Conservation (phyloP, 1,284 basidiomycete species). For the Paramarasmius palmivorus region DNA sequence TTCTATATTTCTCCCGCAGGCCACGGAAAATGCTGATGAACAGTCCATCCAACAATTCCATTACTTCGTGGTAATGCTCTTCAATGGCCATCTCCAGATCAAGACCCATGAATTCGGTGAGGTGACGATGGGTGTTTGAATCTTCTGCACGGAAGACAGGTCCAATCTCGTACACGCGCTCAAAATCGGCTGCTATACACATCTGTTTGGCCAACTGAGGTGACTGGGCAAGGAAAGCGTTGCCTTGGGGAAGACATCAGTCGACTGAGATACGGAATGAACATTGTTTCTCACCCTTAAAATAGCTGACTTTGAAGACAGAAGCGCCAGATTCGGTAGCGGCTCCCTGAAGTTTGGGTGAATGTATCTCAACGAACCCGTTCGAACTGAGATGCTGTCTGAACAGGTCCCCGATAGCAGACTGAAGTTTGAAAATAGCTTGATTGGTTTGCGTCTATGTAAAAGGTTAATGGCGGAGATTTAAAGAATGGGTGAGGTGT, state of each 20-base stretch:
- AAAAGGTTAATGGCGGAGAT: constrained; percentile 14
- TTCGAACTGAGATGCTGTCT: constrained; percentile 78
- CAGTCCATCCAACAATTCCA: constrained; percentile 85
- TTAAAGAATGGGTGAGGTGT: constrained; percentile 1
- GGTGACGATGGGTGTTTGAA: constrained; percentile 95
- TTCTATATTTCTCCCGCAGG: constrained; percentile 74
- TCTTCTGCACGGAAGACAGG: constrained; percentile 98
- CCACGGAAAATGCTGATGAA: constrained; percentile 85
- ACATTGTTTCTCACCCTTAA: constrained; percentile 67
- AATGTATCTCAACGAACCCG: constrained; percentile 94
- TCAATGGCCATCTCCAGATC: constrained; percentile 99
- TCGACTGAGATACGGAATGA: not conserved
- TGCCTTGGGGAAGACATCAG: constrained; percentile 46
- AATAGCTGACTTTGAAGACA: constrained; percentile 98
- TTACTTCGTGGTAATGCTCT: constrained; percentile 96
- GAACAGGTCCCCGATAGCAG: constrained; percentile 88
- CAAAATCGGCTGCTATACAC: constrained; percentile 98
- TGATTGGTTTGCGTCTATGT: constrained; percentile 90
- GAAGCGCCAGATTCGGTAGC: constrained; percentile 97
- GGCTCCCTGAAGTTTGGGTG: constrained; percentile 95
- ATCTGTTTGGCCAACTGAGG: constrained; percentile 99
- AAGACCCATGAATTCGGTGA: constrained; percentile 98
- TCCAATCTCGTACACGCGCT: constrained; percentile 96
- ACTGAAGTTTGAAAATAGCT: constrained; percentile 92
- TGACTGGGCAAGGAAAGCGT: constrained; percentile 93